Evolutionary conservation across 1,284 basidiomycete genomes (phyloP).

Genomic region (Phellopilus nigrolimitatus): DNA sequence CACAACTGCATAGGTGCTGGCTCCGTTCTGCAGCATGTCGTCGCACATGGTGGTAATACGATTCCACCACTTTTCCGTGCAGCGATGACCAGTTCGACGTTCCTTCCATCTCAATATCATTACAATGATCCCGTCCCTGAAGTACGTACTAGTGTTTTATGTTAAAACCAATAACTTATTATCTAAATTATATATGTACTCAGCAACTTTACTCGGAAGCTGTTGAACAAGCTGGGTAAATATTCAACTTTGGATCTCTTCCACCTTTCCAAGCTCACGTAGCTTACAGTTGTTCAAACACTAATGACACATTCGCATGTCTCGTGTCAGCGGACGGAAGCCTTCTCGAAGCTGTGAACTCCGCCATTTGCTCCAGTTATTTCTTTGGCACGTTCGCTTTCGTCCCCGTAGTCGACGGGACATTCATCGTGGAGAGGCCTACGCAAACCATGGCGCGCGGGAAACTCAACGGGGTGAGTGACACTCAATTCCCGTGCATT

Average conservation of each 20-base stretch:
- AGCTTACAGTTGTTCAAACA: constrained; percentile 32
- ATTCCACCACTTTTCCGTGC: constrained; percentile 21
- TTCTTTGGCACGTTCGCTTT: constrained; percentile 40
- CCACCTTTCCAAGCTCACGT: no score
- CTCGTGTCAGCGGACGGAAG: constrained; percentile 30
- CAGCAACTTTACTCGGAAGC: constrained; percentile 6
- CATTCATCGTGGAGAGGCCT: constrained; percentile 40
- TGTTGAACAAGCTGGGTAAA: constrained; percentile 5
- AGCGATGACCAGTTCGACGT: constrained; percentile 22
- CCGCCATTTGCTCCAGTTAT: constrained; percentile 29
- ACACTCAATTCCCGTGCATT: background rate
- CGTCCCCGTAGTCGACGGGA: constrained; percentile 42
- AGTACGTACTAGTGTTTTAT: constrained; percentile 7
- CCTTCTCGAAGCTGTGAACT: constrained; percentile 33
- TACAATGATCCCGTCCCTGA: constrained; percentile 21
- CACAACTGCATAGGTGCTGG: constrained; percentile 19
- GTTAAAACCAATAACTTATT: background rate
- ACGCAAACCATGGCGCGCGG: constrained; percentile 31
- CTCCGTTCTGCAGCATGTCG: constrained; percentile 23
- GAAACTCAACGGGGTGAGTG: constrained; percentile 19
- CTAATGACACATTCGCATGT: constrained; percentile 32
- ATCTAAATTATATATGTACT: background rate
- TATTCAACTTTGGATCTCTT: background rate
- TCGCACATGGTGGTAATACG: constrained; percentile 23
- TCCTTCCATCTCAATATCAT: constrained; percentile 22